Base-by-base conservation (phyloP, 306 rosid species). In the Arachis hypogaea region DNA sequence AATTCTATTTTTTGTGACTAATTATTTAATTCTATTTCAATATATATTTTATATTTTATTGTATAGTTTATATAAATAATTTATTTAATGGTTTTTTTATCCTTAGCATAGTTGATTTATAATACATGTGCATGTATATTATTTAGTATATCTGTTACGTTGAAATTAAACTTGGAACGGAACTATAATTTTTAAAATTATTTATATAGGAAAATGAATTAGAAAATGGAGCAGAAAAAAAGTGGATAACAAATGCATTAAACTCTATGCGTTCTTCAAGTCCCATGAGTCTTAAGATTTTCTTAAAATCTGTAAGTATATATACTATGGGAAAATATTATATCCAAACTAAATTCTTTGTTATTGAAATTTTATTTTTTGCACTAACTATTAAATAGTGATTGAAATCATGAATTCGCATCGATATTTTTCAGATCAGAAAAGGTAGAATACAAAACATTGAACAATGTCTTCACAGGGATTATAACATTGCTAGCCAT, bases 221-320 rank as follows among this genome's bases (percentile, higher is more conserved):
- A 11, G 5, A 66, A 81, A 71, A 50, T 22, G 46, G 46, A 43
- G 62, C 66, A 71, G 61, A 59, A 30, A 77, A 80, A 47, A 40
- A 47, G 11, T 80, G 84, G 77, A 74, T 75, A 0, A 38, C 7
- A 56, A 9, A 56, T 55, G 64, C 59, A 40, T 56, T 75, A 57
- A 63, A 9, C 45, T 56, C n/a, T 45, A 75, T 80, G 70, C 69
- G 77, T 6, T 50, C 70, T 11, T n/a, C 80, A 28, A 12, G 65
- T 69, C 80, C 77, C 0, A 54, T 49, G 0, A 63, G 73, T 72
- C 83, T 46, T 14, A 80, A 62, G 49, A 63, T 74, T 14, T 74
- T 57, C 41, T 42, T 74, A 9, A 77, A 72, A 77, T 77, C 81
- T 29, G 81, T 77, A 45, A 14, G 81, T 51, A 62, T 77, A 22